Evolutionary conservation across 2,329 filamentous ascomycete species (phyloP).

Genomic region (Lasiodiplodia gonubiensis): DNA sequence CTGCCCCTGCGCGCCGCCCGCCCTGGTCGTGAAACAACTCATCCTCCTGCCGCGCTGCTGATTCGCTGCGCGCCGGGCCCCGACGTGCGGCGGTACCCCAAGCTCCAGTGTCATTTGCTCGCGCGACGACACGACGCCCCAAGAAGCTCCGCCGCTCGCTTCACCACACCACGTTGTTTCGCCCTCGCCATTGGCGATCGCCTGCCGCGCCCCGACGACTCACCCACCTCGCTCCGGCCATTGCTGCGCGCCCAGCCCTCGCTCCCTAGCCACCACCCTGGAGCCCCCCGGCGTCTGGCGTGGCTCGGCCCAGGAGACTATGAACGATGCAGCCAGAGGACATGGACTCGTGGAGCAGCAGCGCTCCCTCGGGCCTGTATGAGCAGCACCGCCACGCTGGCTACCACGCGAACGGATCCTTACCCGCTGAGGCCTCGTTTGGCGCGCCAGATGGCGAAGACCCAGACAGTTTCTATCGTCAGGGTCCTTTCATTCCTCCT

Average conservation of each 20-base stretch:
- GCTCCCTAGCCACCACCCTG: constrained; percentile 28
- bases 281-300: constrained; percentile 30
- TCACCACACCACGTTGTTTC: constrained; percentile 15
- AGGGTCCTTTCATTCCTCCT: constrained; percentile 21
- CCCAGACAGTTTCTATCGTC: constrained; percentile 28
- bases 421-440: constrained; percentile 22
- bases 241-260: constrained; percentile 7
- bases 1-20: constrained; percentile 20
- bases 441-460: constrained; percentile 24
- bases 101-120: constrained; percentile 29
- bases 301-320: constrained; percentile 29
- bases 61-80: constrained; percentile 27
- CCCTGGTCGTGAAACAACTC: constrained; percentile 30
- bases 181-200: constrained; percentile 28
- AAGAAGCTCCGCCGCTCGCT: constrained; percentile 22
- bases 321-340: constrained; percentile 28
- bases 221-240: constrained; percentile 20
- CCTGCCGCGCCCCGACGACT: constrained; percentile 23
- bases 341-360: constrained; percentile 26
- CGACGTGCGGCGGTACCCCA: constrained; percentile 26
- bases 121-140: constrained; percentile 29
- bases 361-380: constrained; percentile 22
- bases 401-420: constrained; percentile 25
- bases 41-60: constrained; percentile 28
- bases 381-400: constrained; percentile 21